phyloP scores from a whole-genome alignment of 2,329 filamentous ascomycete species.

The Alternaria atra region DNA sequence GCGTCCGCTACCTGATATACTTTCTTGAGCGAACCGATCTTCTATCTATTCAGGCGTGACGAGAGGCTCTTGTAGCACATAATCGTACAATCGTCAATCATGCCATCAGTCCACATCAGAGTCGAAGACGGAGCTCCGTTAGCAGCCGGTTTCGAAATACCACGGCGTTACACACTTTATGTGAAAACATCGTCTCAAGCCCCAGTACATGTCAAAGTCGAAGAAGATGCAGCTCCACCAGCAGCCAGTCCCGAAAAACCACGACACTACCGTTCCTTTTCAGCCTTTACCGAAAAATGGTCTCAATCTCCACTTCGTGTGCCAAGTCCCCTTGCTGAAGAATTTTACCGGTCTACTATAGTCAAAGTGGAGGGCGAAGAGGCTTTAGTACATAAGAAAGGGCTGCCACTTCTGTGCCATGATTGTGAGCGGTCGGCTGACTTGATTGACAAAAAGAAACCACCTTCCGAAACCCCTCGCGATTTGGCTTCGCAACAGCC shows the following conservation, averaged over 20 bases:
- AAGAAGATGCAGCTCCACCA: neutral
- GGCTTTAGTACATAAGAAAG: neutral
- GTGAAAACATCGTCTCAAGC: neutral
- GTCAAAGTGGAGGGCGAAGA: neutral
- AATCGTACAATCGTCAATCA: no score
- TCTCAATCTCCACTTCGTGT: neutral
- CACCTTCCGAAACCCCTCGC: conserved; percentile 22
- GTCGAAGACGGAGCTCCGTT: neutral
- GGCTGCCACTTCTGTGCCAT: neutral
- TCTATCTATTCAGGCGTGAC: no score
- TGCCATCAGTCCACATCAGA: neutral
- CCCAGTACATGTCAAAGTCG: neutral
- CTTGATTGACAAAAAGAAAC: neutral
- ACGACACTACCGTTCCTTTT: neutral
- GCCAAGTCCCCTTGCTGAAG: neutral
- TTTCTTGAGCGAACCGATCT: no score
- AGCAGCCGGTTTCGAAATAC: neutral
- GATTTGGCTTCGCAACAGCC: neutral
- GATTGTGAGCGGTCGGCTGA: neutral
- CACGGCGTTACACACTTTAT: neutral
- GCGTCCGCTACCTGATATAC: no score
- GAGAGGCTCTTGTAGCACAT: no score
- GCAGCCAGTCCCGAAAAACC: neutral
- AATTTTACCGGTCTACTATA: conserved; percentile 2
- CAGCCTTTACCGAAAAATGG: neutral